Percentiles rank a stretch among this genome's conserved stretches.
phyloP scores from a whole-genome alignment of 192 early-diverging fungal genomes.

The Backusella morwellensis region DNA sequence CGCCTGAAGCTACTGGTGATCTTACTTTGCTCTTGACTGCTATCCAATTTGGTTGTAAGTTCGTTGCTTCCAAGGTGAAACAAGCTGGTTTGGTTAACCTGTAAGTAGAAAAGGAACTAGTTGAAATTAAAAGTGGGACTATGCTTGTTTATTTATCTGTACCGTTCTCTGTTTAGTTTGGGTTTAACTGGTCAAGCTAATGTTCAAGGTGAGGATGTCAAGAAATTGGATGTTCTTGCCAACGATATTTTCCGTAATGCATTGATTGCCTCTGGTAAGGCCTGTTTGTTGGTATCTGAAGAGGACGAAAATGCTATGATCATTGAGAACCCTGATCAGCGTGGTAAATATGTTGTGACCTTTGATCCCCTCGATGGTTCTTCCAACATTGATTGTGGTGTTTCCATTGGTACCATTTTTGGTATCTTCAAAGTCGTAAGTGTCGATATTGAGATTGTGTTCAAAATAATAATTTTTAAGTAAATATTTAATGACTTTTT shows the following conservation, averaged over 20 bases:
- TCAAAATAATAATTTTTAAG: background rate
- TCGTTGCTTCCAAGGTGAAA: slow-evolving; percentile 94
- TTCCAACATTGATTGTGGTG: slow-evolving; percentile 98
- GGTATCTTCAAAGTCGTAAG: slow-evolving; percentile 92
- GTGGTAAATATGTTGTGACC: slow-evolving; percentile 91
- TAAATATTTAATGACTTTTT: background rate
- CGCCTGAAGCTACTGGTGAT: slow-evolving; percentile 84
- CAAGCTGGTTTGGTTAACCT: slow-evolving; percentile 96
- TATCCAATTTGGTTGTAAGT: slow-evolving; percentile 95
- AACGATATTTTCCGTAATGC: slow-evolving; percentile 99
- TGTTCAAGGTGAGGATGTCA: slow-evolving; percentile 91
- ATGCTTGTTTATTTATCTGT: background rate
- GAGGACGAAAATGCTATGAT: slow-evolving; percentile 94
- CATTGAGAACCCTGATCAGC: slow-evolving; percentile 66
- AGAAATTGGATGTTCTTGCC: slow-evolving; percentile 96
- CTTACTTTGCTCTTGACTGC: slow-evolving; percentile 87
- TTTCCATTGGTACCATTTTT: slow-evolving; percentile 98
- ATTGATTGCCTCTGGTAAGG: slow-evolving; percentile 83
- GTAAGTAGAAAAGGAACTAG: slow-evolving; percentile 41
- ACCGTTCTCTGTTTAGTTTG: slow-evolving; percentile 47
- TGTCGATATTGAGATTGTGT: background rate
- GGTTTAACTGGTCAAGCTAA: slow-evolving; percentile 86
- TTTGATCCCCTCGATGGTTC: slow-evolving; percentile 98
- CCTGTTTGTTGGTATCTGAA: slow-evolving; percentile 93
- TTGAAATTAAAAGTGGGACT: background rate